Conservation (phyloP, 768 basidiomycete genomes). For the Cystoderma amianthinum region DNA sequence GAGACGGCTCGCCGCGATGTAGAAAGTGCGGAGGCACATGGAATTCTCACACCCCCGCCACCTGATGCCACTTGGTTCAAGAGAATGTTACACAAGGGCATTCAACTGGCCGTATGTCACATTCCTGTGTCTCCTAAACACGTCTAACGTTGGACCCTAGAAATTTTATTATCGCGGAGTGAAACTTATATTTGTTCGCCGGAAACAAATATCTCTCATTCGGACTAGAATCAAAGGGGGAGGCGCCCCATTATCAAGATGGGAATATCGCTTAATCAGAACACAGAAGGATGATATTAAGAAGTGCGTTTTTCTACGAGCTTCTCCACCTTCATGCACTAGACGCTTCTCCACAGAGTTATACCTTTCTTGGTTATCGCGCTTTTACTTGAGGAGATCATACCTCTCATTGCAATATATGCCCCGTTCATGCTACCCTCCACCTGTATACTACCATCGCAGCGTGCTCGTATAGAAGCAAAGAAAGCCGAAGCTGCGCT, state of each 20-base stretch:
- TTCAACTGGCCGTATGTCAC: slow-evolving; percentile 35
- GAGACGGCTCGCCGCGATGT: slow-evolving; percentile 58
- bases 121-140: slow-evolving; percentile 4
- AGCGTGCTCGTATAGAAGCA: slow-evolving; percentile 57
- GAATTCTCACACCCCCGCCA: slow-evolving; percentile 63
- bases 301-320: slow-evolving; percentile 40
- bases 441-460: slow-evolving; percentile 79
- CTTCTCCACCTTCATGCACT: neutral
- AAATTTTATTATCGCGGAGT: slow-evolving; percentile 84
- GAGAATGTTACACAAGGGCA: slow-evolving; percentile 39
- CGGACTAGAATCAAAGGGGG: slow-evolving; percentile 48
- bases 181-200: slow-evolving; percentile 62
- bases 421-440: slow-evolving; percentile 82
- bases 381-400: slow-evolving; percentile 69
- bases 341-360: slow-evolving; percentile 37
- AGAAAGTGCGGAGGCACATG: slow-evolving; percentile 57
- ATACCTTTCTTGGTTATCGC: slow-evolving; percentile 75
- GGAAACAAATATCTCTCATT: slow-evolving; percentile 47
- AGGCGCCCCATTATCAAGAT: slow-evolving; percentile 56
- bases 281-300: slow-evolving; percentile 61
- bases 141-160: slow-evolving; percentile 27
- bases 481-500: slow-evolving; percentile 44
- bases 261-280: slow-evolving; percentile 63
- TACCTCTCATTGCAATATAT: slow-evolving; percentile 81
- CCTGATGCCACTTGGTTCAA: slow-evolving; percentile 49